These are phyloP conservation scores for Ramalina intermedia DNA, from an alignment of 495 filamentous ascomycete genomes.

Conservation along the genomic window DNA sequence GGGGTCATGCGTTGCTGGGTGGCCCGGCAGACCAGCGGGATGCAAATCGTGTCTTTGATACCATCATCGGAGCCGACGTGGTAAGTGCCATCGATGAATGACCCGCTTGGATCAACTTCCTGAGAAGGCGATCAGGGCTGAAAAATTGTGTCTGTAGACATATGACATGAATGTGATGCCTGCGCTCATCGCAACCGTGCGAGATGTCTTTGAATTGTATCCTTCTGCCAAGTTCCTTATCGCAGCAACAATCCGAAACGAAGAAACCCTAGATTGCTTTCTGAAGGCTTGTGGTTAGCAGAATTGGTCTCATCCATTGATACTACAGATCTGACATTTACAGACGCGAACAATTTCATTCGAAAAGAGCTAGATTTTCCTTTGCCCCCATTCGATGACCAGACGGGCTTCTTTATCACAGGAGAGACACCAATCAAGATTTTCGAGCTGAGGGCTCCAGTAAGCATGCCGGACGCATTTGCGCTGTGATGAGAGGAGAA, in stretches of 20 bases:
- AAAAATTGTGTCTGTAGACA: constrained; percentile 28
- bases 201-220: constrained; percentile 38
- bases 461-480: background rate
- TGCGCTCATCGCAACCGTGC: constrained; percentile 39
- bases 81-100: constrained; percentile 13
- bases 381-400: constrained; percentile 28
- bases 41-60: constrained; percentile 15
- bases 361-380: constrained; percentile 30
- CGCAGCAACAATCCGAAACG: constrained; percentile 46
- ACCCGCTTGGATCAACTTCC: constrained; percentile 14
- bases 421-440: constrained; percentile 36
- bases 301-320: background rate
- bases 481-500: background rate
- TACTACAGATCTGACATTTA: background rate
- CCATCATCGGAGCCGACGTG: constrained; percentile 29
- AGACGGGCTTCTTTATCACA: constrained; percentile 43
- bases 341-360: constrained; percentile 25
- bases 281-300: constrained; percentile 41
- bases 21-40: constrained; percentile 14
- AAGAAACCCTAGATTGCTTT: constrained; percentile 46
- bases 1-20: constrained; percentile 37
- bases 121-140: constrained; percentile 32
- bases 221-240: constrained; percentile 36
- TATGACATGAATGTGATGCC: constrained; percentile 48
- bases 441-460: constrained; percentile 10